Base-by-base conservation (phyloP, 2,329 filamentous ascomycete species). In the Lachnellula arida region DNA sequence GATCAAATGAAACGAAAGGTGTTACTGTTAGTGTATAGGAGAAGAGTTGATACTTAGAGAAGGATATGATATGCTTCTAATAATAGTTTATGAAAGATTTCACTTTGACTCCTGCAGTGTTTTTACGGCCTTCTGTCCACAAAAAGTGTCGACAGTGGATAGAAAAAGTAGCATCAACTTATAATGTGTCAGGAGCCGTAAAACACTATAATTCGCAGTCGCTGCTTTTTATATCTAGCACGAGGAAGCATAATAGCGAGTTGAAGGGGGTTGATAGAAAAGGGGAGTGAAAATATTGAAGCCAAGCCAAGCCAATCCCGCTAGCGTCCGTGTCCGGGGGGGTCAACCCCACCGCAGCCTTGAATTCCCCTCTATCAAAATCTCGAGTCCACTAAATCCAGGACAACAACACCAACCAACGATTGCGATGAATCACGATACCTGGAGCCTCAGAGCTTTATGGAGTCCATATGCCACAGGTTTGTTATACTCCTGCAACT, bases 391-490 rank as follows among this genome's bases (percentile, higher is more conserved):
- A 15, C 11, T 25, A 2, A 32, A 12, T 17, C 42, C 12, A 17
- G 42, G 11, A 17, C 22, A 12, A 12, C 11, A 22, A 46, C 6
- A 28, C 23, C 19, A 32, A 17, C 12, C 44, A 15, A 46, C 14
- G n/a, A 15, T 8, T n/a, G 28, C 49, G 54, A 63, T 63, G 62
- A 55, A 54, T 25, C 55, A 60, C 28, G 51, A 64, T 35, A 54
- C 53, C 34, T 64, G 57, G 63, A 52, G 23, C 23, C 52, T 55
- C 32, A 50, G 47, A 57, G 51, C 55, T 15, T 46, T 62, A 19
- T 54, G 56, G 57, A 57, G 59, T 12, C 49, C 60, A 19, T 58
- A 59, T 34, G 39, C 62, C 28, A 37, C 47, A 51, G 64, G 64
- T 66, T 62, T 25, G 49, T 28, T 22, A 25, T 47, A 34, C 14